These are phyloP conservation scores for Nitzschia sp. DNA, from an alignment of 108 stramenopile species.

Conservation along the genomic window DNA sequence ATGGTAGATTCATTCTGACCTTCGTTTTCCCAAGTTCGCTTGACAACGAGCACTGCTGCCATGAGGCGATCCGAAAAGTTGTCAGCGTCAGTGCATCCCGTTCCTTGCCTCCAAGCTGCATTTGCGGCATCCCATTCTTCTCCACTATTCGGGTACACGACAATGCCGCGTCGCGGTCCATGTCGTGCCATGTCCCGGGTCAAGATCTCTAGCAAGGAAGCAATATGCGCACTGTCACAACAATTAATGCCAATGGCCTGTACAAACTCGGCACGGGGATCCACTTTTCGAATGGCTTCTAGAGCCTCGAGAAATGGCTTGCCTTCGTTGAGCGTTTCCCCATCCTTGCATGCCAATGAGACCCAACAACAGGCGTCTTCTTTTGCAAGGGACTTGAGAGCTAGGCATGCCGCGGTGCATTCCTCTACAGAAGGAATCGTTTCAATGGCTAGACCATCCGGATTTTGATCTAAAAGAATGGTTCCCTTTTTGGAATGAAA, in stretches of 20 bases:
- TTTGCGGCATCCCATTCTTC: constrained; percentile 63
- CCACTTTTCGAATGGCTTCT: constrained; percentile 26
- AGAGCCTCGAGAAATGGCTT: constrained; percentile 41
- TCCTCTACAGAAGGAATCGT: constrained; percentile 54
- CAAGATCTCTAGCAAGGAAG: constrained; percentile 35
- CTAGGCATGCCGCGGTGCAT: constrained; percentile 19
- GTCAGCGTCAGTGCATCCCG: constrained; percentile 39
- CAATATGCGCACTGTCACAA: constrained; percentile 38
- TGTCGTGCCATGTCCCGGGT: constrained; percentile 22
- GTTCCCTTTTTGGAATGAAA: constrained; percentile 53
- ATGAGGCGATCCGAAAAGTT: constrained; percentile 40
- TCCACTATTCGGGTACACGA: constrained; percentile 65
- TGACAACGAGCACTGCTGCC: constrained; percentile 22
- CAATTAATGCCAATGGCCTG: constrained; percentile 61
- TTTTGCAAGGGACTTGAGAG: constrained; percentile 2
- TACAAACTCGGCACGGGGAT: constrained; percentile 31
- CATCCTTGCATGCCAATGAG: constrained; percentile 58
- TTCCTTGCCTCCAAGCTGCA: constrained; percentile 46
- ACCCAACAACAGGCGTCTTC: constrained; percentile 41
- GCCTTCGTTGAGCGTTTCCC: constrained; percentile 55
- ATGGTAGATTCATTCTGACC: background rate
- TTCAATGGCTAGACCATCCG: constrained; percentile 66
- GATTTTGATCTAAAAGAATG: constrained; percentile 12
- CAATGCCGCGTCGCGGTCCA: constrained; percentile 34
- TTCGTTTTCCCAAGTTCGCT: constrained; percentile 25